Evolutionary conservation across 2,329 filamentous ascomycete species (phyloP), one percentile per base, ranked within the genome.

Genomic region (Ophiostoma novo-ulmi): DNA sequence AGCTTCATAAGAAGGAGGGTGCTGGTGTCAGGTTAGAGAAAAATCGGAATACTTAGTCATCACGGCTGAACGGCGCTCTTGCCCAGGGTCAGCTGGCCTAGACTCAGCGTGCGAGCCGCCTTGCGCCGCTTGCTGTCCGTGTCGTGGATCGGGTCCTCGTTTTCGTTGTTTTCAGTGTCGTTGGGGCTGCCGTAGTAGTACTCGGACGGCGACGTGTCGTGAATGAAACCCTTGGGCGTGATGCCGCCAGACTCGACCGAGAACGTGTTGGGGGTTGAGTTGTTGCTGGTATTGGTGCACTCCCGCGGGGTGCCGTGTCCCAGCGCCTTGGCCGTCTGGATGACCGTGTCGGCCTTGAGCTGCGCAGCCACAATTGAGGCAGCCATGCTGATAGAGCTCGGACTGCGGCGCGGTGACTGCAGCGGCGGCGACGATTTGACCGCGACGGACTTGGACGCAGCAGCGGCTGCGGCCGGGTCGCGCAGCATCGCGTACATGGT

Each of bases 81-180:
- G 58, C 73, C 69, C 22, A 73, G 79, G 0, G 87, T 89, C 74
- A 89, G 77, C 76, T 87, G 86, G 72, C 86, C 87, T 13, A 90
- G 81, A 38, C 86, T 91, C 75, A 92, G 82, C 63, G 87, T 89
- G 73, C 86, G 85, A 31, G 86, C 87, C 1, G 88, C 87, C 76
- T 81, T 86, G 65, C 65, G 65, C 73, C 85, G 84, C 68, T 79
- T 78, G 65, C 77, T 79, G 26, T 78, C 75, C 22, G 44, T 10
- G 31, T 68, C 52, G 41, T 36, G 69, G 26, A 22, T 26, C 5
- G 71, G 75, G 36, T 68, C 70, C 7, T 70, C 71, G 36, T 69
- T 70, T 13, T 78, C 76, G 70, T 79, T 78, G 48, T 78, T 75
- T 77, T 58, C 38, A 35, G 64, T 14, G 74, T 79, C 81, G n/a